Evolutionary conservation across 2,329 filamentous ascomycete species (phyloP), one percentile per base, ranked within the genome.

Genomic region (Fusarium equiseti): DNA sequence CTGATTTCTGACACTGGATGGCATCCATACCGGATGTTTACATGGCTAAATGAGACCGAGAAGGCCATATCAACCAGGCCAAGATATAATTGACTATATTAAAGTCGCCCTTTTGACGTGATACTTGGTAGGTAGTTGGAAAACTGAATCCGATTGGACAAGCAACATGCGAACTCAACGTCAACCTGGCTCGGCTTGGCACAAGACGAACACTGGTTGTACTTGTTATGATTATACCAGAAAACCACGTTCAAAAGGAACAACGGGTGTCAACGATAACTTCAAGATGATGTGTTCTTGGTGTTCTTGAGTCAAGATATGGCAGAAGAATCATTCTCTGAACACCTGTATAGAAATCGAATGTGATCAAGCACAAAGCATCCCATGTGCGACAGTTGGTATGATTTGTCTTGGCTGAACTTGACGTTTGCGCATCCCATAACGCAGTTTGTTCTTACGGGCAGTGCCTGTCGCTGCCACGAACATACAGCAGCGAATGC

Each of bases 1-100:
- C 50, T 63, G 45, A 56, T 61, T 53, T 31, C 40, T 62, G 46
- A 53, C 65, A 55, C 35, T 38, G 35, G 35, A n/a, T 46, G 55
- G 44, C 50, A 63, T 48, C 31, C 46, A 57, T 54, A 20, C 24
- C 35, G 40, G 40, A 35, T 63, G 40, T 42, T 49, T 49, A 18
- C 16, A 35, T 55, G 29, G 46, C 43, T 40, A 57, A 54, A 51
- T 46, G 27, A 45, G 29, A 44, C 38, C 18, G 22, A 31, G 46
- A 46, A 29, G 31, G 26, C 32, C 35, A 48, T 16, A 43, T 32
- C 42, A 22, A n/a, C 13, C n/a, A 40, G 24, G n/a, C 40, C 32
- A 48, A 27, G 18, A 49, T 31, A 40, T 10, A 32, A n/a, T 26
- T 29, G 9, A n/a, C 44, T 20, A 29, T n/a, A 16, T 27, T 13